phyloP scores from a whole-genome alignment of 148 eudicot genomes.

The Persicaria maculosa region DNA sequence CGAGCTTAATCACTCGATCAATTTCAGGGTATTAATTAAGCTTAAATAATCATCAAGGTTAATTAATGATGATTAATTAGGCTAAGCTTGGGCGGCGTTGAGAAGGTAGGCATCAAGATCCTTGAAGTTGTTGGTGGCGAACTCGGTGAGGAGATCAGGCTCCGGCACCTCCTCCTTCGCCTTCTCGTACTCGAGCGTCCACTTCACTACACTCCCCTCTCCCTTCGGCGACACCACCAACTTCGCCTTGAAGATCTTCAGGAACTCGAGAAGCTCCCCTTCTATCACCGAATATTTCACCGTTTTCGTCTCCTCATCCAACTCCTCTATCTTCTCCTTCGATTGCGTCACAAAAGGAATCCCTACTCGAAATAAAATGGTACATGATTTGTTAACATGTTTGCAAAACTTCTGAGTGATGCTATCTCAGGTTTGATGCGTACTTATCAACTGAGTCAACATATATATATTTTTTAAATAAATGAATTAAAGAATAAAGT shows the following conservation, averaged over 20 bases:
- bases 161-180: slow-evolving; percentile 18
- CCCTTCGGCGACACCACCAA: slow-evolving; percentile 16
- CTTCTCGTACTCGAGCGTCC: slow-evolving; percentile 27
- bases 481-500: too few species aligned
- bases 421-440: too few species aligned
- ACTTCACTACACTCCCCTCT: slow-evolving; percentile 17
- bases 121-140: slow-evolving; percentile 11
- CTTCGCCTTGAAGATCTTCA: slow-evolving; percentile 19
- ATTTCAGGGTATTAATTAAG: too few species aligned
- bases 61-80: too few species aligned
- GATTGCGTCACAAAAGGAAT: slow-evolving; percentile 4
- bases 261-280: slow-evolving; percentile 14
- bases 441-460: too few species aligned
- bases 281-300: slow-evolving; percentile 15
- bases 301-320: slow-evolving; percentile 11
- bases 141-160: slow-evolving; percentile 15
- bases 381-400: too few species aligned
- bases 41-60: too few species aligned
- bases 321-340: slow-evolving; percentile 17
- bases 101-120: slow-evolving; percentile 13
- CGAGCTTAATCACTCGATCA: too few species aligned
- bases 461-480: too few species aligned
- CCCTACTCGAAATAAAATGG: not conserved
- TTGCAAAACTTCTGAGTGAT: too few species aligned
- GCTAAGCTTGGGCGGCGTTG: slow-evolving; percentile 2